Base-by-base conservation (phyloP, 768 basidiomycete species). In the Kwoniella dendrophila region DNA sequence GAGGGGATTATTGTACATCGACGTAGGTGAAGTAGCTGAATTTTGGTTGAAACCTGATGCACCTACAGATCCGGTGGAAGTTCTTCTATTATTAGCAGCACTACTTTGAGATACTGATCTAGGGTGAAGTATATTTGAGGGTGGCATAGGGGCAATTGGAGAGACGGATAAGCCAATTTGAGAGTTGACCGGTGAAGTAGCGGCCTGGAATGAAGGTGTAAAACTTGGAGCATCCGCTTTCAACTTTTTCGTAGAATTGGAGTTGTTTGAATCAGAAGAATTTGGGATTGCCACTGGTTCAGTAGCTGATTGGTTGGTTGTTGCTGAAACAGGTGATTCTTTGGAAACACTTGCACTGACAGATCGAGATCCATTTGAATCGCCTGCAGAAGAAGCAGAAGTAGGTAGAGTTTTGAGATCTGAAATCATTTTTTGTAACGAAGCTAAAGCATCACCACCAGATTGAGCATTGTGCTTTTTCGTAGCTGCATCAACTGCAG, bases 371-470 rank as follows among this genome's bases (percentile, higher is more conserved):
- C 63, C 69, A 11, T 49, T 29, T 10, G 64, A 62, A 41, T 41
- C 63, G 18, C 59, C 56, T 14, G 43, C 51, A 12, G 79, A 68
- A 69, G 79, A 84, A 72, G 82, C 85, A 41, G 74, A 55, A 53
- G 85, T 82, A 51, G 89, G 86, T 2, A 90, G 84, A 18, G 88
- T 88, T 83, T 92, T 95, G 66, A 96, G 83, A 79, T 97, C 93
- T 58, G 90, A 90, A 69, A 97, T 97, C 78, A 96, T 88, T 59
- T 90, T 86, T 75, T 97, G 92, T 55, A 97, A 85, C 29, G 69
- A 75, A 22, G 64, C 51, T 7, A 78, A 57, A 29, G 69, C 70
- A 34, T 72, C 73, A 32, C 69, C 67, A 26, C 62, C 64, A 26
- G 62, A 57, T 32, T 45, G 43, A 30, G 38, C 59, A 7, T 34